phyloP scores from a whole-genome alignment of 257 asterid species.

The Fraxinus cuspidata region DNA sequence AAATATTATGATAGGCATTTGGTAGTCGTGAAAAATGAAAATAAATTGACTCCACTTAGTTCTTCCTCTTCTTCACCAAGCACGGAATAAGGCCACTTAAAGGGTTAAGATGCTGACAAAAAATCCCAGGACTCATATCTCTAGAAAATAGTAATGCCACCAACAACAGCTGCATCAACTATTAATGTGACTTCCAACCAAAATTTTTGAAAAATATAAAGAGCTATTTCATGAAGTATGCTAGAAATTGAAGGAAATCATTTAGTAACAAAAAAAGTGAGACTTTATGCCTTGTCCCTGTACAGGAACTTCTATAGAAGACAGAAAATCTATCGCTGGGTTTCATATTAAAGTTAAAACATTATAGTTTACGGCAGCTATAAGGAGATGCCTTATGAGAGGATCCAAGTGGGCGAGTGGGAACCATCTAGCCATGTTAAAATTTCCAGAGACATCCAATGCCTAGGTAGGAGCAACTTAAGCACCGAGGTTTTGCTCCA shows the following conservation, averaged over 20 bases:
- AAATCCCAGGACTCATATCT: background rate
- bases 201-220: background rate
- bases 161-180: background rate
- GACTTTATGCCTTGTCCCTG: background rate
- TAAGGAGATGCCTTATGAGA: background rate
- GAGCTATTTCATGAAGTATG: background rate
- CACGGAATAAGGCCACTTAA: background rate
- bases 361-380: background rate
- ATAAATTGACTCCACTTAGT: background rate
- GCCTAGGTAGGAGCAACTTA: background rate
- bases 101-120: background rate
- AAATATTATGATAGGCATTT: background rate
- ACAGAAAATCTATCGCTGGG: background rate
- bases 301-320: background rate
- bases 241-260: background rate
- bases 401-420: background rate
- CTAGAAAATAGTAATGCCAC: background rate
- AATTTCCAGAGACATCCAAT: background rate
- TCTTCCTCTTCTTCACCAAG: background rate
- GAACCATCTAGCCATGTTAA: background rate
- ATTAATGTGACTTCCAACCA: background rate
- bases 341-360: background rate
- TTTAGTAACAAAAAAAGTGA: background rate
- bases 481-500: background rate
- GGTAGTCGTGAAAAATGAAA: background rate